Evolutionary conservation across 2,329 filamentous ascomycete genomes (phyloP).

Genomic region (Paracamarosporium sp.): DNA sequence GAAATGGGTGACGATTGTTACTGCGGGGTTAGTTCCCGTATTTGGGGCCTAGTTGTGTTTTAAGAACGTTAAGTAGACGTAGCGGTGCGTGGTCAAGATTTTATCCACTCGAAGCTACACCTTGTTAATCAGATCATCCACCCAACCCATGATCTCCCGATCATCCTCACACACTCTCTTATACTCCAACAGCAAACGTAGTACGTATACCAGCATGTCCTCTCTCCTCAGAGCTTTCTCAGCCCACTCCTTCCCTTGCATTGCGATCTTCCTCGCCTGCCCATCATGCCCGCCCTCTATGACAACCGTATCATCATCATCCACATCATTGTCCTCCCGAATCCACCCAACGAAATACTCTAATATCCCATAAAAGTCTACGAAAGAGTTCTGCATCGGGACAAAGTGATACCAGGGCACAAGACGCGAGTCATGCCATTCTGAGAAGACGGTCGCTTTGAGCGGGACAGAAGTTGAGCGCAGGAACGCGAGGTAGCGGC

Average conservation of each 20-base stretch:
- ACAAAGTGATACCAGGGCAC: constrained; percentile 82
- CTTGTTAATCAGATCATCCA: constrained; percentile 24
- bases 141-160: constrained; percentile 49
- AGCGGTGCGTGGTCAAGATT: no score
- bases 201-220: constrained; percentile 76
- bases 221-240: constrained; percentile 71
- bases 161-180: constrained; percentile 52
- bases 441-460: constrained; percentile 78
- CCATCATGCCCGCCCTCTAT: constrained; percentile 54
- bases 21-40: no score
- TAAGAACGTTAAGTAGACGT: no score
- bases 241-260: constrained; percentile 71
- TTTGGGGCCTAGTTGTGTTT: no score
- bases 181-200: constrained; percentile 61
- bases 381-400: constrained; percentile 77
- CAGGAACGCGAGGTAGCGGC: constrained; percentile 61
- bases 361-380: constrained; percentile 75
- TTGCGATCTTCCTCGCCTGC: constrained; percentile 68
- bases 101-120: no score
- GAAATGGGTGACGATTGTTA: no score
- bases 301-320: neutral
- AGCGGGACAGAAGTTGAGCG: constrained; percentile 69
- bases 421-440: constrained; percentile 77
- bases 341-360: constrained; percentile 67
- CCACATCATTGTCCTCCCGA: neutral